Base-by-base conservation (phyloP, 257 asterid species). In the Rauvolfia tetraphylla region DNA sequence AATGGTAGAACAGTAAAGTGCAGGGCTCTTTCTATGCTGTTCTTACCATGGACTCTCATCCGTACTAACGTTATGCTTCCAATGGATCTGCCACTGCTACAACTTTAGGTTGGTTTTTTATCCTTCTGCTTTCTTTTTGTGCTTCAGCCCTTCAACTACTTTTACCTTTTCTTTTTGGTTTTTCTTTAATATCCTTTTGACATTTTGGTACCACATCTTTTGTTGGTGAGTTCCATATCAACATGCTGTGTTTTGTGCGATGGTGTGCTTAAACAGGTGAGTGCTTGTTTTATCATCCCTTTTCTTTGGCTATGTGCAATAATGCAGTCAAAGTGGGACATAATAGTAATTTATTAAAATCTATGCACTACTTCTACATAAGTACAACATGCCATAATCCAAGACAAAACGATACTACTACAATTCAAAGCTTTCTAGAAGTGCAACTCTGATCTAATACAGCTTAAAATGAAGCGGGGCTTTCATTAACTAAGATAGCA, bases 371-470 rank as follows among this genome's bases (percentile, higher is more conserved):
- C 42, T 72, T 39, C 20, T 69, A 67, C 18, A 73, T 23, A 59
- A 66, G 74, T 39, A 70, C 62, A 62, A 25, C 81, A 83, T 42
- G 58, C 72, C 36, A 77, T 71, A 81, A 80, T 31, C 80, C 13
- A 74, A 77, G 75, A 59, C 63, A 65, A 80, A 36, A 68, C 31
- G 36, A 57, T 13, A 38, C 72, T 76, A 27, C 31, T 14, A 14
- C 29, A 18, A 61, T 65, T 41, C 65, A 70, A 77, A 56, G 61
- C 65, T 72, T 78, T 75, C 66, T 57, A 78, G 66, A 79, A 75
- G 72, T 57, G 63, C 63, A 58, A 74, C 66, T 74, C 78, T 13
- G 20, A 80, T 82, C 56, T 77, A 76, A 66, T 78, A 72, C 74
- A 74, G 72, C 83, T 68, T 68, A 77, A 53, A 68, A 73, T 38